Base-by-base conservation (phyloP, 495 filamentous ascomycete genomes). In the Cudoniella acicularis region DNA sequence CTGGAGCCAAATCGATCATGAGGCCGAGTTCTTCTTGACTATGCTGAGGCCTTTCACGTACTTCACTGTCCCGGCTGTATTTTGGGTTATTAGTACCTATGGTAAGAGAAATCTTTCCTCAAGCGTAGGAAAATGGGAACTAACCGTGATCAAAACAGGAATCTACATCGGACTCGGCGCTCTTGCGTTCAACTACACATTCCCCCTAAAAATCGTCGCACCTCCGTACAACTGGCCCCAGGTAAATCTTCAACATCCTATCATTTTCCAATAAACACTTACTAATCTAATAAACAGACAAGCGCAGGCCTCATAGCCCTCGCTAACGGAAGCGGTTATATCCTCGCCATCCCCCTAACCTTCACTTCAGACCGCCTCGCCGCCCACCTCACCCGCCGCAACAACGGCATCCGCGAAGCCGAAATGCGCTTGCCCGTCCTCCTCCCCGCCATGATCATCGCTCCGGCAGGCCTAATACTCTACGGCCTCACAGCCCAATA, bases 381-480 rank as follows among this genome's bases (percentile, higher is more conserved):
- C 2, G 82, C 82, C 18, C 71, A 74, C 64, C 74, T 79, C 1
- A 84, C 81, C 1, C 75, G 75, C 27, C 70, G 73, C 24, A 85
- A 85, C 70, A 68, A 73, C 56, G 73, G 75, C 47, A 78, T 84
- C 63, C 80, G 82, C 53, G 82, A 85, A 66, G 78, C 82, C 41
- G 82, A 85, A 65, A 84, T 85, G 81, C 79, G 82, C 1, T 72
- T 85, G 1, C 78, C 79, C 3, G 81, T 79, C 16, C 72, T 85
- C 57, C 70, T 83, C 20, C 74, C 77, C 40, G 75, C 76, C 0
- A 78, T 83, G 72, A 57, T 85, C 1, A 72, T 83, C 49, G 76
- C 78, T 0, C 81, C 82, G 2, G 75, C 73, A 0, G 82, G 81
- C 0, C 73, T 83, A 4, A 70, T 85, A 53, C 62, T 83, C 18